These are phyloP conservation scores for Leccinum subtestaceum DNA, from an alignment of 768 basidiomycete genomes.

Conservation along the genomic window DNA sequence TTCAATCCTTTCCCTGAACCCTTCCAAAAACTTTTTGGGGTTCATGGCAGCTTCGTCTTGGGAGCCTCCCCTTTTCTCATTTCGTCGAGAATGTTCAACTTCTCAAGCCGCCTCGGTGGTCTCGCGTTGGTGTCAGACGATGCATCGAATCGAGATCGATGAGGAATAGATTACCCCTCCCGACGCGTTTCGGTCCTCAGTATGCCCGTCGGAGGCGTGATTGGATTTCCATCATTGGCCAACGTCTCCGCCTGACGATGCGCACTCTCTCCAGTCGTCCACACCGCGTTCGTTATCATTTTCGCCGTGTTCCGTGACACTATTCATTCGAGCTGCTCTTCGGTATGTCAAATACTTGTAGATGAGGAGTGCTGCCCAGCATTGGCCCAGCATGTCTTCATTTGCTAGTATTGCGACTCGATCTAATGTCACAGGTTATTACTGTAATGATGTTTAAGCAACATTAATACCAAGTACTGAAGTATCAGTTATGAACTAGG, in stretches of 20 bases:
- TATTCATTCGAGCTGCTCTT: not conserved
- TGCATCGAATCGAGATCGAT: not conserved
- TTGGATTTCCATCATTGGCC: not conserved
- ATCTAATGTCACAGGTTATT: conserved; percentile 24
- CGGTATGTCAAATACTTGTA: not conserved
- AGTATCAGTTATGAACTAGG: conserved; percentile 25
- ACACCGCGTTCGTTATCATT: not conserved
- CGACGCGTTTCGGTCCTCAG: not conserved
- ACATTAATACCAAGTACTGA: conserved; percentile 28
- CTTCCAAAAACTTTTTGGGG: not conserved
- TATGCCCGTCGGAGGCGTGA: not conserved
- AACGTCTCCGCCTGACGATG: not conserved
- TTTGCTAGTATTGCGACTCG: not conserved
- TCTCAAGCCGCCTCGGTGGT: not conserved
- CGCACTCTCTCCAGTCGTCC: no score
- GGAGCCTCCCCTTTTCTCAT: not conserved
- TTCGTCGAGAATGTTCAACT: not conserved
- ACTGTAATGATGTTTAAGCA: conserved; percentile 29
- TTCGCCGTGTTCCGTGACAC: not conserved
- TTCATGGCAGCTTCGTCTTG: not conserved
- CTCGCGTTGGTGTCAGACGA: not conserved
- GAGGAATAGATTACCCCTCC: not conserved
- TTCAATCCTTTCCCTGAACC: not conserved
- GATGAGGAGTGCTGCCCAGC: not conserved
- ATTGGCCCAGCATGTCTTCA: not conserved